phyloP scores from a whole-genome alignment of 129 eudicot species.

The Pseudognaphalium luteoalbum region DNA sequence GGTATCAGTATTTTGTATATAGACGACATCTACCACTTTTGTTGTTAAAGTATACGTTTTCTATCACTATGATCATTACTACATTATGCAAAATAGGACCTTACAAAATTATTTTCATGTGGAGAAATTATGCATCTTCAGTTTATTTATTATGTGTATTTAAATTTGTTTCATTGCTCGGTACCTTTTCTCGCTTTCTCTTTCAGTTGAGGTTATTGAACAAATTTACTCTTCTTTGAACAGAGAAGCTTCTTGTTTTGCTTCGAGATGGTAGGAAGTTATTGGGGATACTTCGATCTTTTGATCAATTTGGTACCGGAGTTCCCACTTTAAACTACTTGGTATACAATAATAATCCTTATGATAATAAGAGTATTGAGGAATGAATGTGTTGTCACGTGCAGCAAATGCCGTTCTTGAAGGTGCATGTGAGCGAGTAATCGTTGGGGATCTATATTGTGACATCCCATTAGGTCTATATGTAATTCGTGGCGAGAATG shows the following conservation, averaged over 20 bases:
- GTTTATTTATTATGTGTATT: background rate
- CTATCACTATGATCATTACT: background rate
- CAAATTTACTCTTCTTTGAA: background rate
- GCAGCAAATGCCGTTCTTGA: conserved; percentile 97
- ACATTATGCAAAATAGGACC: background rate
- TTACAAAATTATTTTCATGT: background rate
- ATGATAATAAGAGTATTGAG: conserved; percentile 20
- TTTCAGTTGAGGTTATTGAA: background rate
- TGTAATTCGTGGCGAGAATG: conserved; percentile 97
- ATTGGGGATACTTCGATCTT: conserved; percentile 90
- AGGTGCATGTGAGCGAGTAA: conserved; percentile 95
- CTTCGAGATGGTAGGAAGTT: conserved; percentile 95
- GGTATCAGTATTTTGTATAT: background rate
- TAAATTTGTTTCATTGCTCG: background rate
- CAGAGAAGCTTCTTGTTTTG: conserved; percentile 95
- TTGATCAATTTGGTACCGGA: conserved; percentile 91
- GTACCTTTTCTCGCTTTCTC: background rate
- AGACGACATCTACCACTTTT: background rate
- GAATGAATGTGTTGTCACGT: conserved; percentile 17
- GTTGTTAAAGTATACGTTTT: background rate
- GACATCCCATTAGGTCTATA: conserved; percentile 93
- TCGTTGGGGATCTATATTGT: conserved; percentile 94
- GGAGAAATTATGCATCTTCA: conserved; percentile 2
- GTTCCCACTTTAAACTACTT: conserved; percentile 17
- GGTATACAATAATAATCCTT: background rate